phyloP scores from a whole-genome alignment of 768 basidiomycete species.

The Suillus placidus region DNA sequence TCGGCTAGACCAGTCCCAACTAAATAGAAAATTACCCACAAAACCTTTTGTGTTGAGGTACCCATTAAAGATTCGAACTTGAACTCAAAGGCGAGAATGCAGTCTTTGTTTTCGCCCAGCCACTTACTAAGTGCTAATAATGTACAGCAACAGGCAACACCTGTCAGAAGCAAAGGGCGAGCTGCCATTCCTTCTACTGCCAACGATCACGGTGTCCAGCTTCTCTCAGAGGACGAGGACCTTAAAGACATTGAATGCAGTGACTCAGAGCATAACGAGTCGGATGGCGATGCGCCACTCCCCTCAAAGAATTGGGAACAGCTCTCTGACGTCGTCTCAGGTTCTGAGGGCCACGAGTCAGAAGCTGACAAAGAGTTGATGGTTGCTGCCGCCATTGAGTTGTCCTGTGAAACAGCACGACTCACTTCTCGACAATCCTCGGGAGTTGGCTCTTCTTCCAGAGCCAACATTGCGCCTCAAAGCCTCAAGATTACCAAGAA shows the following conservation, averaged over 20 bases:
- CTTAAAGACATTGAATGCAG: conserved; percentile 53
- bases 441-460: conserved; percentile 33
- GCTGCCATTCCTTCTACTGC: conserved; percentile 28
- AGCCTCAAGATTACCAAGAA: conserved; percentile 43
- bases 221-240: conserved; percentile 39
- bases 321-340: conserved; percentile 27
- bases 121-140: conserved; percentile 20
- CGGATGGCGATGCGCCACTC: conserved; percentile 22
- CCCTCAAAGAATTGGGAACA: background rate
- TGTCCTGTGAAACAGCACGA: conserved; percentile 49
- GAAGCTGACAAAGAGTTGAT: conserved; percentile 41
- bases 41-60: conserved; percentile 26
- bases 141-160: conserved; percentile 8
- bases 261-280: conserved; percentile 62
- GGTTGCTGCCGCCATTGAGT: conserved; percentile 57
- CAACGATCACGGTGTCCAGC: conserved; percentile 31
- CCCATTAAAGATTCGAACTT: conserved; percentile 4
- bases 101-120: conserved; percentile 10
- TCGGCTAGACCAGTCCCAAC: conserved; percentile 21
- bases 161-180: conserved; percentile 33
- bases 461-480: conserved; percentile 14
- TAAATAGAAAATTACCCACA: conserved; percentile 39
- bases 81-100: conserved; percentile 29
- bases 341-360: conserved; percentile 34
- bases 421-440: conserved; percentile 31